Evolutionary conservation across 139 green algal genomes (phyloP), one percentile per base, ranked within the genome.

Genomic region (Tetraselmis chui): DNA sequence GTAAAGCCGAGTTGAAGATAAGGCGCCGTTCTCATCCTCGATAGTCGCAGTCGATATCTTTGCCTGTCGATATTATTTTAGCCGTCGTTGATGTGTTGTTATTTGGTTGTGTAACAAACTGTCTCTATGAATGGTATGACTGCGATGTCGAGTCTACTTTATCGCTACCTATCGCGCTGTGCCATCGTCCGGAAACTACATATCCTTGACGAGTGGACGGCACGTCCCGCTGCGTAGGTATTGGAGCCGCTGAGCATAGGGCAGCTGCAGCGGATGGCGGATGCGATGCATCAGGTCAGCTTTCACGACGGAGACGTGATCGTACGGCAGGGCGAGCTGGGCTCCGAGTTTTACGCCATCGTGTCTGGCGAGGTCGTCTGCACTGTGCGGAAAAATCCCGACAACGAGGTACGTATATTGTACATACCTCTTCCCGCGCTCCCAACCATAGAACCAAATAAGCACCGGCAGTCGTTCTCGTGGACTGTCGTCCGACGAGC

Each of bases 251-350:
- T 93, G 23, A 85, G 77, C 24, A 80, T 85, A 1, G 76, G 76
- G 25, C 85, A 92, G 82, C 77, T 89, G 77, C 79, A 89, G 76
- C 58, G 45, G 28, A 32, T 89, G 30, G 75, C 81, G 1, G 79
- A 85, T 25, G 58, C 59, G 22, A 83, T 89, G 79, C 76, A 82
- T 24, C 30, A 82, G 80, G 77, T 83, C 28, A 77, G 30, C 2
- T 90, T 91, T n/a, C 59, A 89, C 32, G 80, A 88, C n/a, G 90
- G 90, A 23, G 79, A 92, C 76, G 80, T 87, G 75, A 85, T 92
- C 59, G 87, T 91, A 31, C 81, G 84, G 28, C 85, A 90, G 80
- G 90, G 88, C 30, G 85, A 91, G 25, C 80, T 88, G 29, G 87
- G 90, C 1, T 32, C 83, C 67, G 59, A 83, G 79, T 88, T 91